Conservation (phyloP, 805 yeast genomes). For the Saturnispora serradocipensis region DNA sequence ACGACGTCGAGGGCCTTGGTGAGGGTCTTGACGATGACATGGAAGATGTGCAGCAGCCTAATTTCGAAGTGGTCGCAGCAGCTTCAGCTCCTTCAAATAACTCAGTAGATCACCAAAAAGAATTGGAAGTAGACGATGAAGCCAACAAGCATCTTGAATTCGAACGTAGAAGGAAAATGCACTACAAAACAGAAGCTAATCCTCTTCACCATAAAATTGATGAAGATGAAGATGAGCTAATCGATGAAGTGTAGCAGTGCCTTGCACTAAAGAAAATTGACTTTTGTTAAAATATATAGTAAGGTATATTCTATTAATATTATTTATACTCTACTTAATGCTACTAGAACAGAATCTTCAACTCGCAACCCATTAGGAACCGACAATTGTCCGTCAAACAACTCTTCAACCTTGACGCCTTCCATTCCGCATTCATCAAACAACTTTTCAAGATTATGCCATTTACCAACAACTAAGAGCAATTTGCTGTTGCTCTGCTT, state of each 20-base stretch:
- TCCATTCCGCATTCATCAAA: conserved; percentile 4
- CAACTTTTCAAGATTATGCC: conserved; percentile 1
- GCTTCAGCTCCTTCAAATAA: not conserved
- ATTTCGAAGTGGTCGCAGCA: not conserved
- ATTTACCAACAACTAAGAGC: conserved; percentile 1
- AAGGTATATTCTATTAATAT: not conserved
- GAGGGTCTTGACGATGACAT: conserved; percentile 24
- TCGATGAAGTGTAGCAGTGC: conserved; percentile 27
- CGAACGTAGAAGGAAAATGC: conserved; percentile 6
- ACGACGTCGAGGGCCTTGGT: conserved; percentile 34
- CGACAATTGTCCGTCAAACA: conserved; percentile 4
- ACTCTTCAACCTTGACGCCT: not conserved
- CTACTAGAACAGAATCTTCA: conserved; percentile 5
- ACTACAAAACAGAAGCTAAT: conserved; percentile 6
- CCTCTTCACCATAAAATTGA: conserved; percentile 2
- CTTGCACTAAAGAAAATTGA: not conserved
- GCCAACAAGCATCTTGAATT: not conserved
- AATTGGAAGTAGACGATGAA: not conserved
- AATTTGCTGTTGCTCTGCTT: not conserved
- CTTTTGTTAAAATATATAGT: not conserved
- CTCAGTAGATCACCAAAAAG: not conserved
- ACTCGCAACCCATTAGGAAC: conserved; percentile 3
- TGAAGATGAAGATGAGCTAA: conserved; percentile 18
- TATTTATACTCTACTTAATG: conserved; percentile 2
- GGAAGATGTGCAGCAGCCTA: not conserved